phyloP scores from a whole-genome alignment of 768 basidiomycete genomes.

The Sistotremastrum suecicum region DNA sequence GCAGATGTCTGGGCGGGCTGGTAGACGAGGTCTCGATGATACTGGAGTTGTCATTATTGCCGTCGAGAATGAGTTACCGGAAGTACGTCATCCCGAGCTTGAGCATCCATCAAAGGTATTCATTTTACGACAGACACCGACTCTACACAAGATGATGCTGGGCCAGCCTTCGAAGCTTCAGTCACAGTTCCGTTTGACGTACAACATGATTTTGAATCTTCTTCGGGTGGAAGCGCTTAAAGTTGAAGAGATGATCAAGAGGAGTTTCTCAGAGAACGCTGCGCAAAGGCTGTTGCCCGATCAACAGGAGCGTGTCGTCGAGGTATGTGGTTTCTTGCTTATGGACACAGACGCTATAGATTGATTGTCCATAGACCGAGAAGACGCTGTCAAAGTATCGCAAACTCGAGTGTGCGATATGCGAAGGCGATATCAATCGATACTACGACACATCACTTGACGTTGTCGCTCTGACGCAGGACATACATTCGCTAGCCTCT shows the following conservation, averaged over 20 bases:
- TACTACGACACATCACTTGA: conserved; percentile 63
- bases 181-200: conserved; percentile 94
- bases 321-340: conserved; percentile 34
- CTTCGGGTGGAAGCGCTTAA: conserved; percentile 89
- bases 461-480: conserved; percentile 47
- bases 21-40: conserved; percentile 85
- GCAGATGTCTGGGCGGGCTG: conserved; percentile 98
- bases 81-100: conserved; percentile 33
- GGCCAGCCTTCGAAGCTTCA: conserved; percentile 86
- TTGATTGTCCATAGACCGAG: conserved; percentile 41
- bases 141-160: conserved; percentile 79
- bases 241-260: conserved; percentile 99
- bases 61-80: conserved; percentile 71
- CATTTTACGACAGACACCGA: conserved; percentile 40
- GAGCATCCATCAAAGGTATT: neutral
- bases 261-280: conserved; percentile 96
- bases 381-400: conserved; percentile 45
- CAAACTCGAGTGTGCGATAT: conserved; percentile 54
- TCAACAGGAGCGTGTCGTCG: conserved; percentile 75
- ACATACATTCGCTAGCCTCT: conserved; percentile 45
- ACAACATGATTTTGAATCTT: conserved; percentile 98
- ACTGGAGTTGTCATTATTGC: conserved; percentile 94
- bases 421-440: conserved; percentile 53
- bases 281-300: conserved; percentile 87
- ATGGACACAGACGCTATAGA: neutral